Percentiles rank a stretch among this genome's conserved stretches.
These are phyloP conservation scores for Botryobasidium botryosum DNA, from an alignment of 768 basidiomycete species.

Conservation along the genomic window DNA sequence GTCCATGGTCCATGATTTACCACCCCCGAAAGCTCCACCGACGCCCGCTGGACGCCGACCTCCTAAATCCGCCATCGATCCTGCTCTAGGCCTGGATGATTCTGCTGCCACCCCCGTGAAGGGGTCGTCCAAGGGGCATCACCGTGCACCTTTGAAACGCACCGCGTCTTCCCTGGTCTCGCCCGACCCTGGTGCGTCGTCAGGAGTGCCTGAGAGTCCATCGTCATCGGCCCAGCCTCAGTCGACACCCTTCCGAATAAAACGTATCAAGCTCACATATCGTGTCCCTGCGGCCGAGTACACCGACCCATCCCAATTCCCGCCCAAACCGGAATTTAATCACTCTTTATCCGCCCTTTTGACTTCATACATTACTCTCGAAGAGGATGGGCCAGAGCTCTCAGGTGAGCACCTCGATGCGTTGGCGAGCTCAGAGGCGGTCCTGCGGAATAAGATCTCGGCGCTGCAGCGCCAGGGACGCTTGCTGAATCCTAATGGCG, in stretches of 20 bases:
- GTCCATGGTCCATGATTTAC: no score
- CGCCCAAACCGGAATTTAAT: slow-evolving; percentile 33
- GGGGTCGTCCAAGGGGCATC: no score
- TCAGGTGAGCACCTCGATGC: slow-evolving; percentile 23
- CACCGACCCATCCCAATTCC: slow-evolving; percentile 46
- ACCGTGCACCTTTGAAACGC: no score
- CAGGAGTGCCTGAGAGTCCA: slow-evolving; percentile 2
- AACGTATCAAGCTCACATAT: slow-evolving; percentile 53
- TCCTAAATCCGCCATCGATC: no score
- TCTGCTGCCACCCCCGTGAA: no score
- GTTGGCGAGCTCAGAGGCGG: slow-evolving; percentile 29
- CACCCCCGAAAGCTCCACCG: no score
- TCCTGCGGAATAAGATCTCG: slow-evolving; percentile 28
- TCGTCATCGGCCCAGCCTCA: slow-evolving; percentile 10
- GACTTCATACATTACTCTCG: slow-evolving; percentile 39
- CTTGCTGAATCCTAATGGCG: slow-evolving; percentile 24
- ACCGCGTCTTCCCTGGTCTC: no score
- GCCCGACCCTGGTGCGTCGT: slow-evolving; percentile 8
- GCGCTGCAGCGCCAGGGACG: slow-evolving; percentile 32
- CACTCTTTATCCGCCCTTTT: slow-evolving; percentile 41
- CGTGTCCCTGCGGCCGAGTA: slow-evolving; percentile 42
- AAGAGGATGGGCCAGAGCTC: slow-evolving; percentile 33
- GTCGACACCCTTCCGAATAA: slow-evolving; percentile 35
- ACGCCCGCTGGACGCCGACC: no score
- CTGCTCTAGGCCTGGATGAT: no score